phyloP scores from a whole-genome alignment of 2,329 filamentous ascomycete genomes.

The Torrubiella hemipterigena region DNA sequence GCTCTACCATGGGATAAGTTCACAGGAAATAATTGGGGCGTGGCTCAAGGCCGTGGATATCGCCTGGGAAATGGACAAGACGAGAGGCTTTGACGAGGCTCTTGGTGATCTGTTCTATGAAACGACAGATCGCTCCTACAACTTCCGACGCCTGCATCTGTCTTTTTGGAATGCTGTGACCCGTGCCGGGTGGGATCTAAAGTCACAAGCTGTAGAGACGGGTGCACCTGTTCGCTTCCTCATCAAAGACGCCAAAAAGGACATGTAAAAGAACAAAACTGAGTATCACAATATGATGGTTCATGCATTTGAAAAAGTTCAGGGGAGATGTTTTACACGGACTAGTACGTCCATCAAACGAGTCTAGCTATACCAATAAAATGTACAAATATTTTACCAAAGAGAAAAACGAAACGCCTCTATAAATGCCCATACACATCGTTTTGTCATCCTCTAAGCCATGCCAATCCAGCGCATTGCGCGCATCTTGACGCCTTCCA shows the following conservation, averaged over 20 bases:
- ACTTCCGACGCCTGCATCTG: too few relatives aligned
- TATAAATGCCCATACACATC: constrained; percentile 5
- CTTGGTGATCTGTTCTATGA: not conserved
- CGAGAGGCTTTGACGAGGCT: not conserved
- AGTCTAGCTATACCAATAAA: too few relatives aligned
- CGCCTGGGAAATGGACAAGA: constrained; percentile 18
- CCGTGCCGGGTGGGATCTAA: not conserved
- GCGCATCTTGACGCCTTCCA: constrained; percentile 59
- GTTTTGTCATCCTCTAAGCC: constrained; percentile 18
- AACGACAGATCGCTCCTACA: too few relatives aligned
- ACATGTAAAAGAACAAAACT: constrained; percentile 9
- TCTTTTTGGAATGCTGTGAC: not conserved
- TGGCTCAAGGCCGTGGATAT: constrained; percentile 26
- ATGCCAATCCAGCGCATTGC: constrained; percentile 37
- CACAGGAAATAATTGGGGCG: constrained; percentile 18
- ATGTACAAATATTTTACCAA: constrained; percentile 1
- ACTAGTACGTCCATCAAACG: too few relatives aligned
- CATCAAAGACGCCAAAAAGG: constrained; percentile 5
- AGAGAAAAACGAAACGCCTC: constrained; percentile 1
- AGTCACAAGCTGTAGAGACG: not conserved
- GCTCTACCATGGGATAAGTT: constrained; percentile 17
- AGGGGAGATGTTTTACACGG: constrained; percentile 3
- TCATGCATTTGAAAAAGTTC: too few relatives aligned
- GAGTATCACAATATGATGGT: too few relatives aligned
- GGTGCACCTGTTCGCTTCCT: not conserved